Percentiles rank a stretch among this genome's conserved stretches.
Conservation (phyloP, 768 basidiomycete genomes). For the Udeniomyces megalosporus region DNA sequence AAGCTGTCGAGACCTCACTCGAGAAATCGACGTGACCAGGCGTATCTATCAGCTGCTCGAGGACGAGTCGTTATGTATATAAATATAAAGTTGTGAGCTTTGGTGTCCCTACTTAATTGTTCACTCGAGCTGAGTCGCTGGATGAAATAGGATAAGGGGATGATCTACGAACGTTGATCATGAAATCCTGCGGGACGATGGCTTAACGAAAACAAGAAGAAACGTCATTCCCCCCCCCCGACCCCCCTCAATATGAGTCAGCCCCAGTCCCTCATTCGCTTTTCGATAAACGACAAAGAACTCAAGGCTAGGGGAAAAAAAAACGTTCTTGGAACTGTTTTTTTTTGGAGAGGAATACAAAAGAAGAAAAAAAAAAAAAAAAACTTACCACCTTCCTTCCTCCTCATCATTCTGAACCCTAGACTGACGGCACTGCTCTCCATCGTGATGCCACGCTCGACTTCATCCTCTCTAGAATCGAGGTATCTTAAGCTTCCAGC, state of each 20-base stretch:
- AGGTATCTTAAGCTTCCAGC: conserved; percentile 92
- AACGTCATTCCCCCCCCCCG: too few species aligned
- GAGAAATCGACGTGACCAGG: conserved; percentile 99
- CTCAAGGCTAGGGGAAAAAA: too few species aligned
- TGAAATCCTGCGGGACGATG: conserved; percentile 15
- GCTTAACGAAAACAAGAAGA: neutral
- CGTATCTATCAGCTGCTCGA: conserved; percentile 64
- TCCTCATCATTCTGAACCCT: conserved; percentile 14
- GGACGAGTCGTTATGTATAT: neutral
- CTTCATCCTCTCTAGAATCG: conserved; percentile 91
- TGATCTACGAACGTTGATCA: conserved; percentile 15
- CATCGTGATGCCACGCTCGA: conserved; percentile 97
- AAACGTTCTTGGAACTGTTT: too few species aligned
- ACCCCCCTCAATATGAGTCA: too few species aligned
- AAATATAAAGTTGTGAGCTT: too few species aligned
- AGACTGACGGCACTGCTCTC: conserved; percentile 64
- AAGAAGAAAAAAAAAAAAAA: too few species aligned
- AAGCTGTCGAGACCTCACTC: conserved; percentile 88
- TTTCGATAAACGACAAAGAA: too few species aligned
- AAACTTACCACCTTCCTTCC: conserved; percentile 22
- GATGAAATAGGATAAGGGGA: neutral
- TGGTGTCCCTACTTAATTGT: too few species aligned
- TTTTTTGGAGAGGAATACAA: too few species aligned
- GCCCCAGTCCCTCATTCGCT: too few species aligned
- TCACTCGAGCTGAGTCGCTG: too few species aligned